Base-by-base conservation (phyloP, 805 yeast genomes). In the Pichia cephalocereana region DNA sequence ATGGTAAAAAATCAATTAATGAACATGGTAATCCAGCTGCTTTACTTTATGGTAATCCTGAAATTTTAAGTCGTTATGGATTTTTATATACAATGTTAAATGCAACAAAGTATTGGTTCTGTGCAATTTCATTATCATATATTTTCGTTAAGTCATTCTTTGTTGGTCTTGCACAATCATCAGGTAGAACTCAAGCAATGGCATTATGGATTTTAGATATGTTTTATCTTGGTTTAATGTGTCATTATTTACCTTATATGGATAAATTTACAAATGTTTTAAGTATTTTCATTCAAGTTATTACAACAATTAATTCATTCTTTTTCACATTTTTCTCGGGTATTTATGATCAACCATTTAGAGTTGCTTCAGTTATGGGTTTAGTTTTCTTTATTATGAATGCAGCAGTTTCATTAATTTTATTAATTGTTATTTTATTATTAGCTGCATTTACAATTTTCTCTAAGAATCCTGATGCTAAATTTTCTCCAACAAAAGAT, bases 21-120 rank as follows among this genome's bases (percentile, higher is more conserved):
- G 65, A 71, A 44, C 82, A 77, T 61, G 79, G 82, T 44, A 89
- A 91, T 55, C 90, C 96, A 0, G 96, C 96, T 18, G 95, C 91
- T 43, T 66, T 87, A 49, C 70, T 90, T 47, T 90, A 88, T 59
- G 95, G 96, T 50, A 85, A 90, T 59, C 72, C 80, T 42, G 67
- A 69, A 30, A 74, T 87, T 34, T 74, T 89, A 61, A 77, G 82
- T 69, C 83, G 83, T 61, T 89, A 83, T 61, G 96, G 96, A 0
- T 90, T 83, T 67, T 78, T 89, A 59, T 90, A 89, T 68, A 85
- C 95, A 15, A 88, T 87, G 89, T 89, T 83, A 66, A 77, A 78
- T 53, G 95, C 96, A 19, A 71, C 71, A 27, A 80, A 74, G 59
- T 89, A 86, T 68, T 90, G 89, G 86, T 90, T 90, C 75, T 86